Percentiles rank a stretch among this genome's conserved stretches.
phyloP scores from a whole-genome alignment of 73 alveolate genomes.

The Paramecium tetraurelia region DNA sequence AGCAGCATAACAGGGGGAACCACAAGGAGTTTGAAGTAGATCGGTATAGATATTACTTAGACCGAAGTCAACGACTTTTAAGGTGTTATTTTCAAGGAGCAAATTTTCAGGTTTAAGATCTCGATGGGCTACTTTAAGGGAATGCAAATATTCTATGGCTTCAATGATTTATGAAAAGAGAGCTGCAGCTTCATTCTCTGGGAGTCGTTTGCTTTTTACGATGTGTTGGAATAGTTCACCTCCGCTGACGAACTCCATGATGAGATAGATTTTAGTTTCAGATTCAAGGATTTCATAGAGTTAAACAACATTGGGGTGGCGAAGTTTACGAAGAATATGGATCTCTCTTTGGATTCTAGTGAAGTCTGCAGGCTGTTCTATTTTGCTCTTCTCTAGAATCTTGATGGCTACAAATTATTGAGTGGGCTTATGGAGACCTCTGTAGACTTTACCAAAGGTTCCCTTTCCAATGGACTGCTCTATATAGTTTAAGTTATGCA shows the following conservation, averaged over 20 bases:
- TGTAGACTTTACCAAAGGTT: conserved; percentile 69
- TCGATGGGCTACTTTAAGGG: conserved; percentile 78
- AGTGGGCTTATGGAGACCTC: conserved; percentile 62
- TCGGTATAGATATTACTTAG: conserved; percentile 69
- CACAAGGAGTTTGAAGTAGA: conserved; percentile 75
- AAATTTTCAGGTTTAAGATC: conserved; percentile 86
- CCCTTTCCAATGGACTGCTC: conserved; percentile 70
- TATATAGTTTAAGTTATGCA: neutral
- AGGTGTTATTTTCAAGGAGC: conserved; percentile 67
- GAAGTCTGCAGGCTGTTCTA: conserved; percentile 77
- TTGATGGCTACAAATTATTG: conserved; percentile 76
- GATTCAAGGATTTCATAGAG: conserved; percentile 88
- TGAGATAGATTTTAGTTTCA: conserved; percentile 74
- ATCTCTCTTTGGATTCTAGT: conserved; percentile 89
- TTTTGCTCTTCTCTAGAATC: conserved; percentile 79
- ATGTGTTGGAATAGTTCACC: conserved; percentile 94
- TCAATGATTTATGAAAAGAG: conserved; percentile 80
- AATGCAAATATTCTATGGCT: conserved; percentile 86
- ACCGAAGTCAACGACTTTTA: conserved; percentile 84
- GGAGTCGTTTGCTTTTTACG: conserved; percentile 74
- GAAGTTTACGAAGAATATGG: conserved; percentile 79
- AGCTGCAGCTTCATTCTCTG: conserved; percentile 80
- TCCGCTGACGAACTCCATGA: conserved; percentile 90
- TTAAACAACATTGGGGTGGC: conserved; percentile 86
- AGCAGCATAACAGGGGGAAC: conserved; percentile 87